Base-by-base conservation (phyloP, 2,329 filamentous ascomycete species). In the Paecilomyces formosus region DNA sequence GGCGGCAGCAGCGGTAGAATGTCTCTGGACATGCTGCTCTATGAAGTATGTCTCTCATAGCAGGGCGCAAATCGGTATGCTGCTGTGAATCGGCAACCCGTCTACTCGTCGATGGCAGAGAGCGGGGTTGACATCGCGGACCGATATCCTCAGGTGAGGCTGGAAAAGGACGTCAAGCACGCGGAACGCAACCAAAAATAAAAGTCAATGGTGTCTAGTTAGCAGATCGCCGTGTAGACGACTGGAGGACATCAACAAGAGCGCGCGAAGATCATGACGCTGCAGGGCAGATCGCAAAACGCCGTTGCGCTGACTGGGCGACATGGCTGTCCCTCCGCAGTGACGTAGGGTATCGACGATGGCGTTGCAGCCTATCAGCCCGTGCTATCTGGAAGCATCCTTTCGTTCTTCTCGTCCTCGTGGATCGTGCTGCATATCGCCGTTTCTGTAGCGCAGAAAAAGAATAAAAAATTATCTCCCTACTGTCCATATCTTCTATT, bases 381-480 rank as follows among this genome's bases (percentile, higher is more conserved):
- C 24, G 24, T 26, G 24, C 24, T 26, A n/a, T 39, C 35, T 39
- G 11, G 39, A 45, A 45, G 8, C 15, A 18, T 21, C 39, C 39
- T 45, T 12, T 31, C 11, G 30, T 31, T 45, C 39, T 45, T 45
- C 35, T 39, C 35, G 35, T n/a, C 15, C 33, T 39, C 39, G 39
- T 45, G 39, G 39, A 45, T 56, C 79, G 74, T 4, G 68, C 5
- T 18, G 39, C 39, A 45, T 18, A 18, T 39, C 24, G 24, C 24
- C 24, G 24, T 39, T 39, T n/a, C 13, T 45, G 18, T 45, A 45
- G 39, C 15, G n/a, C 39, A 45, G 9, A 31, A 31, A 31, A 31
- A 31, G 24, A 26, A 6, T 26, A 31, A 31, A 31, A 31, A 31
- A 18, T 45, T 7, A 18, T 4, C 6, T 26, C 24, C 6, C 39